Conservation (phyloP, 2,329 filamentous ascomycete genomes). For the Aureobasidium mangrovei region DNA sequence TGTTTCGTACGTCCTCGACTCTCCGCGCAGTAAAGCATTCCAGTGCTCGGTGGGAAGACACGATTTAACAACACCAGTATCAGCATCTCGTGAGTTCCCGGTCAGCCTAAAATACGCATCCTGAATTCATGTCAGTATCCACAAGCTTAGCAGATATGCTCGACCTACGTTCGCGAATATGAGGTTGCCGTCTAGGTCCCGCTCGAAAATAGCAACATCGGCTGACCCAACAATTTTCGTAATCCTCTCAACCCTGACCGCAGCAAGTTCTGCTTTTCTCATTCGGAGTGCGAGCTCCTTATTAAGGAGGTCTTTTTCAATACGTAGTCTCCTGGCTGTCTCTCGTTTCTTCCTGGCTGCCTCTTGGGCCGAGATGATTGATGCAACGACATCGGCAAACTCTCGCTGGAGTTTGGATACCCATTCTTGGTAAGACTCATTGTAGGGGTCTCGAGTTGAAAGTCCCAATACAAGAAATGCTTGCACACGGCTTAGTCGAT, state of each 20-base stretch:
- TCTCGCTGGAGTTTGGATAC: conserved; percentile 8
- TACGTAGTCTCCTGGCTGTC: background rate
- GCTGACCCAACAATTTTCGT: conserved; percentile 12
- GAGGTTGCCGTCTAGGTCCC: conserved; percentile 6
- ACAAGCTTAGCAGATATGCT: background rate
- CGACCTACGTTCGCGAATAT: conserved; percentile 9
- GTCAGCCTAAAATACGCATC: background rate
- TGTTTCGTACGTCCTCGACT: background rate
- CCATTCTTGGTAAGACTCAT: conserved; percentile 5
- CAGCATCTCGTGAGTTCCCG: background rate
- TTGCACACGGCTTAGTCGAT: conserved; percentile 8
- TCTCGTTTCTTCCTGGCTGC: background rate
- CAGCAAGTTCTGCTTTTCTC: conserved; percentile 12
- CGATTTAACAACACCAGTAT: background rate
- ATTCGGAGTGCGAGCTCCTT: conserved; percentile 3
- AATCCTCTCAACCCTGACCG: conserved; percentile 3
- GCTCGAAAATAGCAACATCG: conserved; percentile 15
- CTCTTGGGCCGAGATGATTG: background rate
- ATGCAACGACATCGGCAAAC: conserved; percentile 13
- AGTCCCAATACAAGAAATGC: conserved; percentile 13
- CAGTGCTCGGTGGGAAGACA: background rate
- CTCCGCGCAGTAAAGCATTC: background rate
- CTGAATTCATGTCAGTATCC: background rate
- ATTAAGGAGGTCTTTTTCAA: conserved; percentile 2
- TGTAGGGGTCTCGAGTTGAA: conserved; percentile 5